A percentile compares a stretch with the other conserved stretches of the same genome.
Conservation (phyloP, 352 stramenopile genomes). For the Pilasporangium apinafurcum region DNA sequence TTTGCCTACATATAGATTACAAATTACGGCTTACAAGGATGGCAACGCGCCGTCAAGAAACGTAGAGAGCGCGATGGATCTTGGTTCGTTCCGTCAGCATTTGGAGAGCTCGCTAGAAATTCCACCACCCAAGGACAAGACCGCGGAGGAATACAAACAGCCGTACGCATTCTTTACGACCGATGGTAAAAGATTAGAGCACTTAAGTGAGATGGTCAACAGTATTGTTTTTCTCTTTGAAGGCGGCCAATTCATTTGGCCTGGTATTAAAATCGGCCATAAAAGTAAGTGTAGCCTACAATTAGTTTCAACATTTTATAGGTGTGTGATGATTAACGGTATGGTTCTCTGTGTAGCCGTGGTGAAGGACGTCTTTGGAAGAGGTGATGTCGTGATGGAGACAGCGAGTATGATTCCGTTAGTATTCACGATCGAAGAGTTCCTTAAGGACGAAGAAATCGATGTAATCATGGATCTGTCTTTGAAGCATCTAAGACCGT, state of each 20-base stretch:
- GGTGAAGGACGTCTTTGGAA: constrained; percentile 31
- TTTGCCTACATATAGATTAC: constrained; percentile 16
- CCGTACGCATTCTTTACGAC: constrained; percentile 58
- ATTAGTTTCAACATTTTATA: not conserved
- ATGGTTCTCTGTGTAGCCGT: constrained; percentile 11
- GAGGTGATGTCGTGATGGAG: constrained; percentile 42
- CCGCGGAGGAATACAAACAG: constrained; percentile 55
- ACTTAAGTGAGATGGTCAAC: constrained; percentile 33
- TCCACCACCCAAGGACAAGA: constrained; percentile 10
- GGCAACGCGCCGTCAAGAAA: constrained; percentile 20
- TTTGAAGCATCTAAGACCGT: constrained; percentile 51
- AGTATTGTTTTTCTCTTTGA: constrained; percentile 70
- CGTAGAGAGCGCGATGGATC: constrained; percentile 28
- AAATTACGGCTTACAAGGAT: constrained; percentile 54
- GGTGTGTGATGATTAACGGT: not conserved
- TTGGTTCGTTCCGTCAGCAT: constrained; percentile 18
- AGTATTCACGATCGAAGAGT: constrained; percentile 69
- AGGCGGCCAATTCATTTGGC: constrained; percentile 72
- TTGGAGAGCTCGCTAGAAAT: constrained; percentile 42
- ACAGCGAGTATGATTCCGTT: constrained; percentile 61
- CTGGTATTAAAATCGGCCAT: constrained; percentile 54
- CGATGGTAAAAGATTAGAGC: constrained; percentile 35
- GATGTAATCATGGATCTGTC: constrained; percentile 67
- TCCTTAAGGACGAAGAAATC: constrained; percentile 70
- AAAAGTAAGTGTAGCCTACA: constrained; percentile 26